These are phyloP conservation scores for Chlorella sp. DNA, from an alignment of 139 green algal genomes.

Conservation along the genomic window DNA sequence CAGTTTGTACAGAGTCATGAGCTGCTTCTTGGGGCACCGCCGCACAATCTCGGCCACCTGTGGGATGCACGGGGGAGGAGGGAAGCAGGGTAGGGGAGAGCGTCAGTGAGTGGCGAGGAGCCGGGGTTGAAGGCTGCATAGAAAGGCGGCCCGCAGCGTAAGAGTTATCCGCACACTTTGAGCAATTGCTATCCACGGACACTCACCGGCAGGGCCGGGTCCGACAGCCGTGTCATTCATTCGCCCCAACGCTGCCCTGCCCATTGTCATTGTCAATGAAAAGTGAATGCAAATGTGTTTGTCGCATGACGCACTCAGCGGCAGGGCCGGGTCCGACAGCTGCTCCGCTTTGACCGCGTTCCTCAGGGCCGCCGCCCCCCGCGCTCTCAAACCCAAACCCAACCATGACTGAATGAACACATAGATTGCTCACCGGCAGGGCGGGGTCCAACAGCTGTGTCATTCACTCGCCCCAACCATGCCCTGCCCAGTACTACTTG, in stretches of 20 bases:
- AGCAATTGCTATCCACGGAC: no score
- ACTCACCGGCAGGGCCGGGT: background rate
- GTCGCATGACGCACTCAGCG: background rate
- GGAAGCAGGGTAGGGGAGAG: background rate
- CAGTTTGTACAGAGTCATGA: slow-evolving; percentile 94
- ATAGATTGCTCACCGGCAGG: background rate
- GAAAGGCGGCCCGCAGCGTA: no score
- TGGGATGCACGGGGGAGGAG: background rate
- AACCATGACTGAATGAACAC: no score
- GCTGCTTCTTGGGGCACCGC: slow-evolving; percentile 81
- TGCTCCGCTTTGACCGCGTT: slow-evolving; percentile 84
- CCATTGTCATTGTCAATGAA: background rate
- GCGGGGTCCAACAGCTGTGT: slow-evolving; percentile 25
- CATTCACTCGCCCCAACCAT: no score
- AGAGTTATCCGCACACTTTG: no score
- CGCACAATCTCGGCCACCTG: slow-evolving; percentile 89
- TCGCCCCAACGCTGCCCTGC: no score
- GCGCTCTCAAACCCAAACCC: no score
- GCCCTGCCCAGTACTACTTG: background rate
- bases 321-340: slow-evolving; percentile 32
- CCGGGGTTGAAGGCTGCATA: background rate
- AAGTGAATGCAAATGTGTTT: background rate
- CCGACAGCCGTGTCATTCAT: no score
- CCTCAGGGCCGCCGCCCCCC: slow-evolving; percentile 77
- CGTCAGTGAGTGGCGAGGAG: background rate